Base-by-base conservation (phyloP, 2,329 filamentous ascomycete species). In the Neofusicoccum umdonicola region DNA sequence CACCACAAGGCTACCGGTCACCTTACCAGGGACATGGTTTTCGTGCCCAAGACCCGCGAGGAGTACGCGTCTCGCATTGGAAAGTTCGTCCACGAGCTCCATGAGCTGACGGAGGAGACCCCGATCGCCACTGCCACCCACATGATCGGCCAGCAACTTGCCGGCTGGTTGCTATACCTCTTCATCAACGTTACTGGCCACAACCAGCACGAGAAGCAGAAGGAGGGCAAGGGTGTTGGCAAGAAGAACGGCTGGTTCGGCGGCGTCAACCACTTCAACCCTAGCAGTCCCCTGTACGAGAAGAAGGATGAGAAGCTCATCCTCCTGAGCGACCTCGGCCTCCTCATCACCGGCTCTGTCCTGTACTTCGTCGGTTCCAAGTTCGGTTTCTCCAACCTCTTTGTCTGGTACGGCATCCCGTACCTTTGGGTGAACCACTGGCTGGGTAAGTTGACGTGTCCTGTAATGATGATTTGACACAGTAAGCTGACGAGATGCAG, bases 361-460 rank as follows among this genome's bases (percentile, higher is more conserved):
- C 85, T 97, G 66, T 85, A 85, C 79, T 84, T 84, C 72, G 82
- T 97, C 69, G 88, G 88, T 72, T 88, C 88, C 78, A 90, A 80
- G 64, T 97, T 89, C 71, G 95, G 95, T 74, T 94, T 88, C 84
- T 77, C 83, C 76, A 98, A 97, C 83, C 83, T 98, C 77, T 81
- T 91, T 66, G 90, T 99, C 68, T 98, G 95, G 94, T 99, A 99
- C 82, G 88, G 93, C 74, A 76, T 96, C 66, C 95, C 95, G 42
- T 99, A 98, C 79, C 84, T 97, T 67, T 97, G 94, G 94, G 93
- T 97, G 64, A 96, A 98, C 87, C 93, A 97, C 87, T 98, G 94
- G 94, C 90, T 98, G 64, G 91, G 92, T 95, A 88, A 85, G 91
- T 63, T 13, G 22, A 48, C 7, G 4, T 19, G 60, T 15, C 22